These are phyloP conservation scores for Agaricales sp. DNA, from an alignment of 1,284 basidiomycete species.

Conservation along the genomic window DNA sequence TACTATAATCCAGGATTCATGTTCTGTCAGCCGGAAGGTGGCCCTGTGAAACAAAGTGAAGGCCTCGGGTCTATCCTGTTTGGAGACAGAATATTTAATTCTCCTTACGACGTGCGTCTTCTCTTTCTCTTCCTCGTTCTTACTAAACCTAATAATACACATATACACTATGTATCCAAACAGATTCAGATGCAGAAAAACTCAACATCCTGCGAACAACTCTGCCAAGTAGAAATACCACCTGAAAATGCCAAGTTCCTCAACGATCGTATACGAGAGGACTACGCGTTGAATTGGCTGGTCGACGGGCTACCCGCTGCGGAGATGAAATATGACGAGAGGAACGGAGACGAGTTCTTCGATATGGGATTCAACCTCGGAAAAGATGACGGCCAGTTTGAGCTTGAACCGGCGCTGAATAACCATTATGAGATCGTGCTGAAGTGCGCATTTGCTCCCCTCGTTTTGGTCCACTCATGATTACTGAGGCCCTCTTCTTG, in stretches of 20 bases:
- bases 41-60: conserved; percentile 75
- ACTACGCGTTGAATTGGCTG: conserved; percentile 93
- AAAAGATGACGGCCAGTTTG: conserved; percentile 45
- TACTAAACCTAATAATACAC: conserved; percentile 7
- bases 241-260: conserved; percentile 79
- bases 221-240: conserved; percentile 60
- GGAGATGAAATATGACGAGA: conserved; percentile 77
- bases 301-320: conserved; percentile 91
- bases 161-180: conserved; percentile 3
- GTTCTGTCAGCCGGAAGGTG: conserved; percentile 79
- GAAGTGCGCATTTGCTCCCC: conserved; percentile 33
- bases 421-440: conserved; percentile 88
- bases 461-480: neutral
- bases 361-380: conserved; percentile 84
- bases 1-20: conserved; percentile 82
- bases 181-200: conserved; percentile 72
- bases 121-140: conserved; percentile 4
- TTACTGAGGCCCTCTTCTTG: conserved; percentile 10
- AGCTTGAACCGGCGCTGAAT: conserved; percentile 64
- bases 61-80: conserved; percentile 90
- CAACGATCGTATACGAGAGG: conserved; percentile 85
- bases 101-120: conserved; percentile 69
- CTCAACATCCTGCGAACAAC: conserved; percentile 64
- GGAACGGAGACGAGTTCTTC: conserved; percentile 77
- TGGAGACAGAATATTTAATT: conserved; percentile 92